Conservation (phyloP, 2,329 filamentous ascomycete species). For the Xylaria multiplex region DNA sequence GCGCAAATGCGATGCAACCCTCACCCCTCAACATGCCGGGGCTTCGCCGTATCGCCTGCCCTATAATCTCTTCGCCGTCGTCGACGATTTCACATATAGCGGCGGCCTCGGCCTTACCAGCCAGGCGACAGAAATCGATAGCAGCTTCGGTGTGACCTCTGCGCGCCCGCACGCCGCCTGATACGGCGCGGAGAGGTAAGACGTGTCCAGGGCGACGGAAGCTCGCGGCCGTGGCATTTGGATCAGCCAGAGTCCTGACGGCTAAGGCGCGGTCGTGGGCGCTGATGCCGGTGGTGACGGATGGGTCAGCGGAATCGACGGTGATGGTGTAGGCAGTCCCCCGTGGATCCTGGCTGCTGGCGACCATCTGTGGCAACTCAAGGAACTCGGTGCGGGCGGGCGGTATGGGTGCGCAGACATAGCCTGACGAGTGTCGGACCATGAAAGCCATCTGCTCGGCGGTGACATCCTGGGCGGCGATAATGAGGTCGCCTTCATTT, state of each 20-base stretch:
- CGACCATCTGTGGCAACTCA: constrained; percentile 89
- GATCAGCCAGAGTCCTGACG: constrained; percentile 79
- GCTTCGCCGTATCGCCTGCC: constrained; percentile 70
- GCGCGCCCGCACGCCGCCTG: constrained; percentile 82
- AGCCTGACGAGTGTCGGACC: constrained; percentile 88
- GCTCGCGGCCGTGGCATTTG: constrained; percentile 62
- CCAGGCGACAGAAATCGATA: constrained; percentile 86
- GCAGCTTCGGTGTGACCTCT: constrained; percentile 93
- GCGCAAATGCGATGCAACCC: constrained; percentile 87
- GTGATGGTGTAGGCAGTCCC: constrained; percentile 93
- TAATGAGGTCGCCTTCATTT: constrained; percentile 98
- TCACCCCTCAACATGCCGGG: constrained; percentile 94
- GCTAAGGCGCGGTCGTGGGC: constrained; percentile 87
- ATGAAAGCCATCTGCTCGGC: constrained; percentile 95
- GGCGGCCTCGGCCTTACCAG: constrained; percentile 79
- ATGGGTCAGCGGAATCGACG: constrained; percentile 78
- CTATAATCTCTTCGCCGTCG: constrained; percentile 78
- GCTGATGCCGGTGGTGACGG: constrained; percentile 87
- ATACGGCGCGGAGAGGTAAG: constrained; percentile 80
- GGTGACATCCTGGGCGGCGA: constrained; percentile 85
- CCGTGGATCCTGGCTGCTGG: constrained; percentile 78
- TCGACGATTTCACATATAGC: constrained; percentile 94
- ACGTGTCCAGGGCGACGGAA: constrained; percentile 91
- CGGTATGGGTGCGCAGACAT: constrained; percentile 88
- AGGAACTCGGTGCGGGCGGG: constrained; percentile 75